Evolutionary conservation across 495 filamentous ascomycete genomes (phyloP).

Genomic region (Xylaria acuta): DNA sequence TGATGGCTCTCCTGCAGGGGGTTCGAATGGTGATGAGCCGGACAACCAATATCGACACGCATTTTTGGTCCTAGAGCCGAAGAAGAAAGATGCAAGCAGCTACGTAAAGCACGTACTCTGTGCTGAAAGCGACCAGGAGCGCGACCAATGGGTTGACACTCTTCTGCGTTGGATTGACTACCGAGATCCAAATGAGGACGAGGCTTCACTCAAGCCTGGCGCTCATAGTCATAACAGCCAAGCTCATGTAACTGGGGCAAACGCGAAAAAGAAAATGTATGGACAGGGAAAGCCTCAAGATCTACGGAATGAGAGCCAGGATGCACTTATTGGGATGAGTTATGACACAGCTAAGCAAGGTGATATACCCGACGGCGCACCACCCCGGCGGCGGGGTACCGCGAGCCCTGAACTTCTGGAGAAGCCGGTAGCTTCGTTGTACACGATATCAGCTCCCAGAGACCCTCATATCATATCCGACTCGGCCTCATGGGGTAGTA

Average conservation of each 20-base stretch:
- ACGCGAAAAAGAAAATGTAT: conserved; percentile 60
- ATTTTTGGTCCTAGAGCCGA: conserved; percentile 92
- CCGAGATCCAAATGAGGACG: conserved; percentile 64
- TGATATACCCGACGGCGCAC: conserved; percentile 50
- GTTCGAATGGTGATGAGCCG: conserved; percentile 67
- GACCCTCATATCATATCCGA: conserved; percentile 88
- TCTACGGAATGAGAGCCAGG: conserved; percentile 43
- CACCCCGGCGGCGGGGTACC: conserved; percentile 34
- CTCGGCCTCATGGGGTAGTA: conserved; percentile 86
- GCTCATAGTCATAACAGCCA: conserved; percentile 38
- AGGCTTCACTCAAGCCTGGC: conserved; percentile 38
- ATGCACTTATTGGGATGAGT: conserved; percentile 76
- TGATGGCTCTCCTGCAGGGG: conserved; percentile 66
- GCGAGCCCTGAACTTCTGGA: conserved; percentile 44
- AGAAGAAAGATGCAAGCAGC: conserved; percentile 91
- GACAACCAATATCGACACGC: conserved; percentile 97
- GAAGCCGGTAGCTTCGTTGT: conserved; percentile 47
- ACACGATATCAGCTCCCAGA: conserved; percentile 83
- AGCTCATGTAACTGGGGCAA: conserved; percentile 44
- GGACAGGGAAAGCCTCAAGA: conserved; percentile 42
- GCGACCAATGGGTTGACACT: conserved; percentile 92
- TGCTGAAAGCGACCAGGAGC: conserved; percentile 90
- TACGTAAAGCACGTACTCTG: conserved; percentile 94
- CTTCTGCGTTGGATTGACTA: conserved; percentile 89
- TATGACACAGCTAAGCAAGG: conserved; percentile 85